Percentiles rank a stretch among this genome's conserved stretches.
phyloP scores from a whole-genome alignment of 371 early-diverging fungal species.

The Nematocida homosporus region DNA sequence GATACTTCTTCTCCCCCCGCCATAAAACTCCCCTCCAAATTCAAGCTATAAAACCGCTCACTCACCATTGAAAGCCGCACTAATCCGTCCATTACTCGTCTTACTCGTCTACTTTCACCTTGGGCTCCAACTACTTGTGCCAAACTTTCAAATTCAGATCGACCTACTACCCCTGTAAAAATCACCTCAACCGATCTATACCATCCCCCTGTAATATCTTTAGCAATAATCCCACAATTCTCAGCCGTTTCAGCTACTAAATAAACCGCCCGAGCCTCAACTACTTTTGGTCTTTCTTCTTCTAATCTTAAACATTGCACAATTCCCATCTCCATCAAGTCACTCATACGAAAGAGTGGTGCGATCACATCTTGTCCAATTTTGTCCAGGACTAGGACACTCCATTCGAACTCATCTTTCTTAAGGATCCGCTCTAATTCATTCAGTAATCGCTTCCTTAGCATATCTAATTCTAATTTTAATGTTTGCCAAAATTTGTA shows the following conservation, averaged over 20 bases:
- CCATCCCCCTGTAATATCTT: constrained; percentile 79
- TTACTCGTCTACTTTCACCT: constrained; percentile 52
- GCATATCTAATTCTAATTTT: constrained; percentile 52
- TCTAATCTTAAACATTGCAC: constrained; percentile 82
- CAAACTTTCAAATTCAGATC: constrained; percentile 83
- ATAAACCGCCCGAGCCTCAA: constrained; percentile 92
- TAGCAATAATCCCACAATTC: constrained; percentile 74
- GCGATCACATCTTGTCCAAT: constrained; percentile 86
- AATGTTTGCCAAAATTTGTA: constrained; percentile 28
- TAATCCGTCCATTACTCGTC: constrained; percentile 84
- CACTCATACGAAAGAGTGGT: constrained; percentile 86
- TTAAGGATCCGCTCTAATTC: constrained; percentile 52
- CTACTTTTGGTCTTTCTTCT: constrained; percentile 76
- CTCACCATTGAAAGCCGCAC: constrained; percentile 83
- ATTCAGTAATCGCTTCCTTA: constrained; percentile 61
- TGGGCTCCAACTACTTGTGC: constrained; percentile 70
- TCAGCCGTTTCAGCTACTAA: constrained; percentile 83
- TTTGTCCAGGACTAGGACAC: constrained; percentile 86
- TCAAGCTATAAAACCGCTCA: constrained; percentile 84
- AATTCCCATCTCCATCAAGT: constrained; percentile 90
- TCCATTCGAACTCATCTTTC: constrained; percentile 72
- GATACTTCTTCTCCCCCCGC: not conserved
- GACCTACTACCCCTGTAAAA: constrained; percentile 78
- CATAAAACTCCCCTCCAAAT: constrained; percentile 74
- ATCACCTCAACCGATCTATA: constrained; percentile 90